Conservation (phyloP, 306 rosid species). For the Sindora glabra region DNA sequence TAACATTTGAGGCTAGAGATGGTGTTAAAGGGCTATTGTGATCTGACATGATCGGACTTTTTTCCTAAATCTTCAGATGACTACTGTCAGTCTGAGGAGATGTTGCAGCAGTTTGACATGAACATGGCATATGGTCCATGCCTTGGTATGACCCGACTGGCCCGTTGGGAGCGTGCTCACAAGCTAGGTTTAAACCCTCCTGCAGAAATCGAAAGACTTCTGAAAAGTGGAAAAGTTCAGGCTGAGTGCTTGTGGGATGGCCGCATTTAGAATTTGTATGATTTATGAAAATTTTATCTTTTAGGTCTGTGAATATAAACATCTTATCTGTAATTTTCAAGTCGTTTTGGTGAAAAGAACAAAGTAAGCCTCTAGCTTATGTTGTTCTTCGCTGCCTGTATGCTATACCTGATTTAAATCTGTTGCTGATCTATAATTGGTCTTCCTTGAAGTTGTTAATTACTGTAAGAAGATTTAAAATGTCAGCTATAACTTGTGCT, state of each 20-base stretch:
- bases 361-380: too few relatives aligned
- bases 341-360: too few relatives aligned
- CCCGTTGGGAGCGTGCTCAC: constrained; percentile 77
- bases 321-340: too few relatives aligned
- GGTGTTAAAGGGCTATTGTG: not conserved
- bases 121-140: constrained; percentile 83
- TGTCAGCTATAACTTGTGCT: too few relatives aligned
- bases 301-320: too few relatives aligned
- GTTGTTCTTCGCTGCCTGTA: too few relatives aligned
- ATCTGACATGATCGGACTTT: not conserved
- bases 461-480: too few relatives aligned
- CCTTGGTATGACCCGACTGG: constrained; percentile 56
- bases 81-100: constrained; percentile 31
- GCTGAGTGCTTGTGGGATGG: constrained; percentile 47
- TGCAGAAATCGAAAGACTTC: constrained; percentile 30
- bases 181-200: constrained; percentile 71
- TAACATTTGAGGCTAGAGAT: not conserved
- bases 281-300: not conserved
- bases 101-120: constrained; percentile 71
- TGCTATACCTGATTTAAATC: too few relatives aligned
- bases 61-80: constrained; percentile 38
- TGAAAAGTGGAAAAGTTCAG: constrained; percentile 34
- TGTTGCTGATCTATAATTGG: too few relatives aligned
- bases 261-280: constrained; percentile 28
- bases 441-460: too few relatives aligned